Conservation (phyloP, 345 rosid genomes). For the Xanthoceras sorbifolium region DNA sequence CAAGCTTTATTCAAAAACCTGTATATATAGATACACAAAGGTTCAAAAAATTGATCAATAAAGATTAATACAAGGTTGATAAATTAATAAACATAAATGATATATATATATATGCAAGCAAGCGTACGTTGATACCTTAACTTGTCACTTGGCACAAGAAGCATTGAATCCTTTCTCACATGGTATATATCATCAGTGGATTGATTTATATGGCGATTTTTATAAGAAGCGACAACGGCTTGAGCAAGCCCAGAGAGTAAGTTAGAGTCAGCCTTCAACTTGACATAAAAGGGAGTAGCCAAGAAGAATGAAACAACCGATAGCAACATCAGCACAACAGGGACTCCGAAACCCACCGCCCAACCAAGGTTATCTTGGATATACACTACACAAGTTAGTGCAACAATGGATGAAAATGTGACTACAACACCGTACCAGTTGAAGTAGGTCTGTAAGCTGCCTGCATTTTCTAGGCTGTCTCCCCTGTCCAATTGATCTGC, state of each 20-base stretch:
- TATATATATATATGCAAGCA: too few species aligned
- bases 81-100: too few species aligned
- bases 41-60: too few species aligned
- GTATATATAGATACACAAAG: too few species aligned
- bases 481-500: slow-evolving; percentile 36
- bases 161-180: slow-evolving; percentile 24
- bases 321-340: slow-evolving; percentile 37
- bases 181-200: slow-evolving; percentile 14
- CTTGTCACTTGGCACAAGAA: slow-evolving; percentile 40
- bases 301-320: slow-evolving; percentile 42
- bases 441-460: slow-evolving; percentile 34
- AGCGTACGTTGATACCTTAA: slow-evolving; percentile 41
- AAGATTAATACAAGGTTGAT: background rate
- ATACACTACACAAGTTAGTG: slow-evolving; percentile 31
- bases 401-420: slow-evolving; percentile 10
- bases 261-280: slow-evolving; percentile 32
- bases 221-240: slow-evolving; percentile 42
- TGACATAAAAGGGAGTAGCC: slow-evolving; percentile 48
- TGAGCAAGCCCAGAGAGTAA: slow-evolving; percentile 48
- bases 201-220: slow-evolving; percentile 27
- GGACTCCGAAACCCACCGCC: slow-evolving; percentile 39
- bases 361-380: slow-evolving; percentile 36
- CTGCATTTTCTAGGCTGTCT: slow-evolving; percentile 24
- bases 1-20: slow-evolving; percentile 69
- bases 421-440: slow-evolving; percentile 35